Conservation (phyloP, 495 filamentous ascomycete species). For the Glarea lozoyensis region DNA sequence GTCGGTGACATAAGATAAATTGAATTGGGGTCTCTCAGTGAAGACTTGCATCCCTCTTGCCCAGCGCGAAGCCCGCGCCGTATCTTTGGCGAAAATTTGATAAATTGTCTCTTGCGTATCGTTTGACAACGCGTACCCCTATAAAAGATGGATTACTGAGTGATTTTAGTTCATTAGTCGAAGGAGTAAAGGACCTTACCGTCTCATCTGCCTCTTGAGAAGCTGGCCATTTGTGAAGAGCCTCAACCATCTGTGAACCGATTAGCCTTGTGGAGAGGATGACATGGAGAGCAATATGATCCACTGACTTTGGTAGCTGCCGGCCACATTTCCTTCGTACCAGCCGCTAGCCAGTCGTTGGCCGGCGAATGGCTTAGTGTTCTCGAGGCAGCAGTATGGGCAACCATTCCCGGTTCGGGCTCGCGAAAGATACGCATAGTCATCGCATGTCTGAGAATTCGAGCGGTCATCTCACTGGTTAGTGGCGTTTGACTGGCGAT, state of each 20-base stretch:
- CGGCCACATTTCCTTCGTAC: constrained; percentile 13
- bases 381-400: constrained; percentile 6
- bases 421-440: constrained; percentile 19
- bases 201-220: constrained; percentile 19
- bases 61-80: constrained; percentile 35
- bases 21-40: constrained; percentile 37
- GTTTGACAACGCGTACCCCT: constrained; percentile 34
- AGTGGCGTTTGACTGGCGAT: constrained; percentile 2
- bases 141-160: too few relatives aligned
- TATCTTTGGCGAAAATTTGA: constrained; percentile 33
- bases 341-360: constrained; percentile 2
- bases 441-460: constrained; percentile 21
- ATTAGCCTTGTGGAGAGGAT: too few relatives aligned
- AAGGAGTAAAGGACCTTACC: too few relatives aligned
- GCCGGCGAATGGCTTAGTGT: constrained; percentile 3
- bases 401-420: not conserved
- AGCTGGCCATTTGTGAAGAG: constrained; percentile 18
- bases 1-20: constrained; percentile 29
- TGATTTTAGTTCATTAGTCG: too few relatives aligned
- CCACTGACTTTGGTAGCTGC: constrained; percentile 21
- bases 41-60: constrained; percentile 38
- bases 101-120: constrained; percentile 37
- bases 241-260: constrained; percentile 18
- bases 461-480: constrained; percentile 11
- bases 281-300: too few relatives aligned